Conservation (phyloP, 768 basidiomycete species). For the Porphyrellus cyaneotinctus region DNA sequence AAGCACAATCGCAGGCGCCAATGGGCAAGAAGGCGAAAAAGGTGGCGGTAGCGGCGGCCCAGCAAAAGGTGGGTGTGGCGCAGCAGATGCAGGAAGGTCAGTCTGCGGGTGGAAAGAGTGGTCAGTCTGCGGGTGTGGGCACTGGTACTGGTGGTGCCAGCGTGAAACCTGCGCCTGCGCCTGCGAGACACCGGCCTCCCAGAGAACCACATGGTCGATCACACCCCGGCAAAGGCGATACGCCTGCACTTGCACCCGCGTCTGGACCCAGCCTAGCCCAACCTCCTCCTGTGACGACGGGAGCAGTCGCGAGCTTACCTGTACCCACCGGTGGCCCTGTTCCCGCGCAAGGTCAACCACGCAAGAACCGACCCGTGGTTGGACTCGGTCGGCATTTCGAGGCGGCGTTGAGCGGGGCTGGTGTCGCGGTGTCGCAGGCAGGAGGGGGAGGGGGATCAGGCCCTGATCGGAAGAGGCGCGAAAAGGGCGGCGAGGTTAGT, state of each 20-base stretch:
- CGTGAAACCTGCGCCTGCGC: conserved; percentile 9
- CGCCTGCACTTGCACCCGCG: neutral
- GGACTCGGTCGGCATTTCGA: conserved; percentile 68
- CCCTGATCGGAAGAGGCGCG: conserved; percentile 33
- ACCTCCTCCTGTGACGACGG: neutral
- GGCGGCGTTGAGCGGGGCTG: conserved; percentile 64
- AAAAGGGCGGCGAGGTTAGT: conserved; percentile 27
- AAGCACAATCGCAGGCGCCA: conserved; percentile 2
- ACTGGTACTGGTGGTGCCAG: too few relatives aligned
- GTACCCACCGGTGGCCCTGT: neutral
- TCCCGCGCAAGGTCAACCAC: conserved; percentile 15
- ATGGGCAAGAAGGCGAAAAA: conserved; percentile 37
- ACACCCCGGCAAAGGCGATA: conserved; percentile 10
- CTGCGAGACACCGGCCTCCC: conserved; percentile 14
- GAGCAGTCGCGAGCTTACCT: conserved; percentile 10
- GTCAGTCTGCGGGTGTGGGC: neutral
- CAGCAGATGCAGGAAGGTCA: conserved; percentile 5
- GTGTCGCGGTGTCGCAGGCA: conserved; percentile 35
- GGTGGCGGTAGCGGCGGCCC: conserved; percentile 19
- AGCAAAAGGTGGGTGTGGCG: conserved; percentile 17
- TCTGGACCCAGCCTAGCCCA: neutral
- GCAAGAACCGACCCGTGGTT: conserved; percentile 54
- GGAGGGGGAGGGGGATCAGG: conserved; percentile 1
- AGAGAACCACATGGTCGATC: conserved; percentile 18
- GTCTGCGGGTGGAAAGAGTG: neutral